phyloP scores from a whole-genome alignment of 345 rosid species.

The Passiflora organensis region DNA sequence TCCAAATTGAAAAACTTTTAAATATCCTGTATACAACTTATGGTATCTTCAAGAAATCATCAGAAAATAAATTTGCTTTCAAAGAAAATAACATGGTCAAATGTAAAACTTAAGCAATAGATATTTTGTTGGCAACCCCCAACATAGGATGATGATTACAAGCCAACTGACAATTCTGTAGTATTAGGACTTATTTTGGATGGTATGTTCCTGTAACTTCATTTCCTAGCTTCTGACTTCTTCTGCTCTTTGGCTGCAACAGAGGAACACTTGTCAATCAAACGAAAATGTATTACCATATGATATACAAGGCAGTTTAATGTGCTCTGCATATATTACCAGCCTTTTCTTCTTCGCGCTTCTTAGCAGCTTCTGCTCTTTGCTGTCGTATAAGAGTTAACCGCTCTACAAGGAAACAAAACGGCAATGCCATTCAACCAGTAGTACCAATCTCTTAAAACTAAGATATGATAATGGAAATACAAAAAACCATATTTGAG shows the following conservation, averaged over 20 bases:
- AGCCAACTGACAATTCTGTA: slow-evolving; percentile 4
- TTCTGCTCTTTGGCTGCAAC: slow-evolving; percentile 58
- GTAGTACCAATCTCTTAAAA: too few relatives aligned
- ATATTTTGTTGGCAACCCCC: neutral
- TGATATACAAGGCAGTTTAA: neutral
- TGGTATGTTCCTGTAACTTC: slow-evolving; percentile 17
- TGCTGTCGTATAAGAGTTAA: slow-evolving; percentile 78
- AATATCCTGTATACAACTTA: neutral
- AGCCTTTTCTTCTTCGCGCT: slow-evolving; percentile 64
- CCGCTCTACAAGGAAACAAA: slow-evolving; percentile 56
- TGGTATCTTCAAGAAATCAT: neutral
- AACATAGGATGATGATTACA: slow-evolving; percentile 4
- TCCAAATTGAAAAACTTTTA: neutral
- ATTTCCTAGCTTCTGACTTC: slow-evolving; percentile 58
- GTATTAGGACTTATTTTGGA: neutral
- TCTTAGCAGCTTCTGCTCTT: slow-evolving; percentile 69
- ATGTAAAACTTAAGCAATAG: slow-evolving; percentile 2
- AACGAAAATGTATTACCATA: neutral
- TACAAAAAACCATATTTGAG: too few relatives aligned
- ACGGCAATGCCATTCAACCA: too few relatives aligned
- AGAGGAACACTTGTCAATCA: slow-evolving; percentile 7
- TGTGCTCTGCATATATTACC: slow-evolving; percentile 29
- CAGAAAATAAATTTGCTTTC: slow-evolving; percentile 11
- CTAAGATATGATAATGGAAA: too few relatives aligned
- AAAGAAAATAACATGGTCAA: neutral